Evolutionary conservation across 2,329 filamentous ascomycete genomes (phyloP).

Genomic region (Colletotrichum tropicicola): DNA sequence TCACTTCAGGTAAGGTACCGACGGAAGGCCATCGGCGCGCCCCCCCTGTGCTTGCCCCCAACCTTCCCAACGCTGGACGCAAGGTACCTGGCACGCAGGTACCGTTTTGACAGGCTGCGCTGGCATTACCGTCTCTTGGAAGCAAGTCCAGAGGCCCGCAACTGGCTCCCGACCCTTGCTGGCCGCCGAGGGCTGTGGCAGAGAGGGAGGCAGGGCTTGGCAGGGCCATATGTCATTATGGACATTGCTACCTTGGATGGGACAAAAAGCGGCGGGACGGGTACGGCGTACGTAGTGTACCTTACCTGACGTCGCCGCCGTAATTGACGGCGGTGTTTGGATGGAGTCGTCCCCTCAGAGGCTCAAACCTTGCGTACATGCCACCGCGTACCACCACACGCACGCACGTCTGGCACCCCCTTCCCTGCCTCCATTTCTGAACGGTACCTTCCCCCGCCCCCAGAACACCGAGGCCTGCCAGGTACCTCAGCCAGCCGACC

Average conservation of each 20-base stretch:
- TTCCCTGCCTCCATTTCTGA: conserved; percentile 10
- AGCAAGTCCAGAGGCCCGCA: conserved; percentile 8
- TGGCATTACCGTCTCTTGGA: conserved; percentile 15
- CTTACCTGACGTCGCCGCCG: conserved; percentile 12
- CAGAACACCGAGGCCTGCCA: neutral
- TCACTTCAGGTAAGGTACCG: too few relatives aligned
- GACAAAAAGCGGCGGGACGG: conserved; percentile 7
- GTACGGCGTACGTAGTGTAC: conserved; percentile 4
- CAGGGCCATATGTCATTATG: conserved; percentile 29
- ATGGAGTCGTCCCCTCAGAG: conserved; percentile 25
- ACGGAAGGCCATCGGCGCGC: too few relatives aligned
- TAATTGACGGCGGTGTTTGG: conserved; percentile 25
- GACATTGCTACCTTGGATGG: conserved; percentile 15
- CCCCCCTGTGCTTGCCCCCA: neutral
- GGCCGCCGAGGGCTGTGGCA: conserved; percentile 11
- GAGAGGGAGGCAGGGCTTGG: conserved; percentile 24
- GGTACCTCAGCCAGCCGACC: conserved; percentile 12
- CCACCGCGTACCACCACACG: too few relatives aligned
- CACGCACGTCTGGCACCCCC: neutral
- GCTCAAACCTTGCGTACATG: neutral
- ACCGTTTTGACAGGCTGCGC: neutral
- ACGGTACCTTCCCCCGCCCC: neutral
- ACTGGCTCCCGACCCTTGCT: conserved; percentile 14
- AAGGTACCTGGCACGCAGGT: neutral
- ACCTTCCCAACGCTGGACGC: neutral